Evolutionary conservation across 805 yeast genomes (phyloP).

Genomic region (Isabelozyma pseudorhagii): DNA sequence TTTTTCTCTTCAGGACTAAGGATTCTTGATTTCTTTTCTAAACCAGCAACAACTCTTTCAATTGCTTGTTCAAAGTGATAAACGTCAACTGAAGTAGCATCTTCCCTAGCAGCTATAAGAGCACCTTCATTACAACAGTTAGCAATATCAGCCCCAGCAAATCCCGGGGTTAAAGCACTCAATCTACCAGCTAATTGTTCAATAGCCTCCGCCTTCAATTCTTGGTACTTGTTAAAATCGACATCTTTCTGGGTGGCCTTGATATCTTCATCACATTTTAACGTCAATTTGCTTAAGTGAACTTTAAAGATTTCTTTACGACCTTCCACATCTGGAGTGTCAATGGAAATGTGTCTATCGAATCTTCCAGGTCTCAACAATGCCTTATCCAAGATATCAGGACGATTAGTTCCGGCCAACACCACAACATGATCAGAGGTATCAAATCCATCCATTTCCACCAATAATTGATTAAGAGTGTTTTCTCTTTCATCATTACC

Average conservation of each 20-base stretch:
- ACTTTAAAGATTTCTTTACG: conserved; percentile 83
- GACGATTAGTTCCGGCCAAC: conserved; percentile 91
- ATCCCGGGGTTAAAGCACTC: conserved; percentile 92
- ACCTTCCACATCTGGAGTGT: conserved; percentile 85
- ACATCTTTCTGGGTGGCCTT: conserved; percentile 32
- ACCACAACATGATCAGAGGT: conserved; percentile 90
- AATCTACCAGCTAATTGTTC: conserved; percentile 75
- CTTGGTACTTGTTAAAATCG: conserved; percentile 39
- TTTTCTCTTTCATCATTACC: conserved; percentile 95
- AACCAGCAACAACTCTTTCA: conserved; percentile 93
- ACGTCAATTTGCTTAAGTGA: conserved; percentile 62
- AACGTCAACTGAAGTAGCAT: conserved; percentile 58
- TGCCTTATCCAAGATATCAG: conserved; percentile 88
- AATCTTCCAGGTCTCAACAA: conserved; percentile 93
- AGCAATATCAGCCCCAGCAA: conserved; percentile 95
- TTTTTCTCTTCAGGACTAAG: conserved; percentile 77
- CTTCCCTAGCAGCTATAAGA: conserved; percentile 81
- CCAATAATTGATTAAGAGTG: conserved; percentile 85
- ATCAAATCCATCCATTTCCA: conserved; percentile 94
- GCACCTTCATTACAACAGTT: conserved; percentile 95
- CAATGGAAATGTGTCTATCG: conserved; percentile 84
- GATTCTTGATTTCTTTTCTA: conserved; percentile 80
- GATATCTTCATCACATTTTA: conserved; percentile 37
- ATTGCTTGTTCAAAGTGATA: conserved; percentile 87
- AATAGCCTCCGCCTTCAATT: conserved; percentile 38